phyloP scores from a whole-genome alignment of 306 rosid genomes.

The Cucumis melo region DNA sequence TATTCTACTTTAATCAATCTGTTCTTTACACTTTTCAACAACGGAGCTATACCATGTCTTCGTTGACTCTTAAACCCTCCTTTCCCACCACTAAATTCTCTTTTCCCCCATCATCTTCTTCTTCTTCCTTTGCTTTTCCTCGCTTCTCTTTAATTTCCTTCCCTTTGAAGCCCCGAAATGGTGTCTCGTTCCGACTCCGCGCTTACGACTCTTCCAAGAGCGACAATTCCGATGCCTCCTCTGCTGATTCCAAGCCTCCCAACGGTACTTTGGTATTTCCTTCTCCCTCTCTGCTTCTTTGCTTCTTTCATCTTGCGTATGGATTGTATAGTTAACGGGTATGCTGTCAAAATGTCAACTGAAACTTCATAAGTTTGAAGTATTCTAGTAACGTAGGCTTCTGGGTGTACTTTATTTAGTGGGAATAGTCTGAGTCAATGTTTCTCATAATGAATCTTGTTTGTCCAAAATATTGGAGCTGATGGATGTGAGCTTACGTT shows the following conservation, averaged over 20 bases:
- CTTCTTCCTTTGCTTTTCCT: not conserved
- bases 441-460: not conserved
- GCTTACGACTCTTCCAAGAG: conserved; percentile 34
- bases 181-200: conserved; percentile 14
- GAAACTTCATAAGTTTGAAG: not conserved
- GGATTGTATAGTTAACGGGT: not conserved
- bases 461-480: not conserved
- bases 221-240: conserved; percentile 14
- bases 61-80: conserved; percentile 27
- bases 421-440: not conserved
- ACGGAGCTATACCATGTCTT: conserved; percentile 21
- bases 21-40: not conserved
- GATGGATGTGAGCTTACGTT: not conserved
- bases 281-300: not conserved
- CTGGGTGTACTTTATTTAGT: not conserved
- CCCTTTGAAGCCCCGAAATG: conserved; percentile 12
- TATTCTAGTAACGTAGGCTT: not conserved
- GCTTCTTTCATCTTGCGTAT: not conserved
- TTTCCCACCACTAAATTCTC: conserved; percentile 11
- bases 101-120: not conserved
- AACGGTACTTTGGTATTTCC: conserved; percentile 28
- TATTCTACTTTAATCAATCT: not conserved
- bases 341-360: not conserved
- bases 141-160: conserved; percentile 17
- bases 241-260: conserved; percentile 18